Percentiles rank a stretch among this genome's conserved stretches.
Conservation (phyloP, 2,329 filamentous ascomycete genomes). For the Calonectria naviculata region DNA sequence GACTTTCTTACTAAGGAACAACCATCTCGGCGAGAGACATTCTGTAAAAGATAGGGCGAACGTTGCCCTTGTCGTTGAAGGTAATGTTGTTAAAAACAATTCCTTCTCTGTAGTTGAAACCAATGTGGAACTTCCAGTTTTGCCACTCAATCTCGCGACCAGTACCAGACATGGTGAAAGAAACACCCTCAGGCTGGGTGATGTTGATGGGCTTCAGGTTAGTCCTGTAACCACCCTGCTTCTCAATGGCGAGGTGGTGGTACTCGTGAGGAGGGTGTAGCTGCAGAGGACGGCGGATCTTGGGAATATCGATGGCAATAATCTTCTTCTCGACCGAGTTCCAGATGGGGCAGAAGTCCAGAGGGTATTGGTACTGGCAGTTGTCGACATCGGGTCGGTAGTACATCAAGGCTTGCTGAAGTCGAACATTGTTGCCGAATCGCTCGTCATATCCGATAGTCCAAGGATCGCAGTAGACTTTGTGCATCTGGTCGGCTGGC, state of each 20-base stretch:
- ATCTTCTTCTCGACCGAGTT: constrained; percentile 83
- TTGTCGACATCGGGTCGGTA: constrained; percentile 88
- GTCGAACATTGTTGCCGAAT: constrained; percentile 80
- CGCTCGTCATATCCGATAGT: constrained; percentile 95
- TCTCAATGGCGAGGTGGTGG: constrained; percentile 77
- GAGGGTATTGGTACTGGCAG: constrained; percentile 89
- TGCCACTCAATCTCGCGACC: constrained; percentile 84
- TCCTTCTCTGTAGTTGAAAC: constrained; percentile 95
- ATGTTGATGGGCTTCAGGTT: constrained; percentile 90
- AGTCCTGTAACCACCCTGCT: constrained; percentile 78
- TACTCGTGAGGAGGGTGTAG: constrained; percentile 83
- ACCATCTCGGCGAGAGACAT: constrained; percentile 95
- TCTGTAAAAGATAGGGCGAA: constrained; percentile 87
- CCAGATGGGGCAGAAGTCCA: constrained; percentile 95
- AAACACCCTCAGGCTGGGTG: constrained; percentile 89
- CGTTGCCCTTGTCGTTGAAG: constrained; percentile 84
- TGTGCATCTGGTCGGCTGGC: constrained; percentile 86
- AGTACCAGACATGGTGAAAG: constrained; percentile 78
- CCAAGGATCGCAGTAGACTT: constrained; percentile 97
- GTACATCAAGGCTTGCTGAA: constrained; percentile 97
- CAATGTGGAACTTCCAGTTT: constrained; percentile 92
- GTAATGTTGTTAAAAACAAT: constrained; percentile 91
- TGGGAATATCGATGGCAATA: constrained; percentile 85
- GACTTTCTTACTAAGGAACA: constrained; percentile 73
- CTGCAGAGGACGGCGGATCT: constrained; percentile 79